These are phyloP conservation scores for Suillus subluteus DNA, from an alignment of 768 basidiomycete species.

Conservation along the genomic window DNA sequence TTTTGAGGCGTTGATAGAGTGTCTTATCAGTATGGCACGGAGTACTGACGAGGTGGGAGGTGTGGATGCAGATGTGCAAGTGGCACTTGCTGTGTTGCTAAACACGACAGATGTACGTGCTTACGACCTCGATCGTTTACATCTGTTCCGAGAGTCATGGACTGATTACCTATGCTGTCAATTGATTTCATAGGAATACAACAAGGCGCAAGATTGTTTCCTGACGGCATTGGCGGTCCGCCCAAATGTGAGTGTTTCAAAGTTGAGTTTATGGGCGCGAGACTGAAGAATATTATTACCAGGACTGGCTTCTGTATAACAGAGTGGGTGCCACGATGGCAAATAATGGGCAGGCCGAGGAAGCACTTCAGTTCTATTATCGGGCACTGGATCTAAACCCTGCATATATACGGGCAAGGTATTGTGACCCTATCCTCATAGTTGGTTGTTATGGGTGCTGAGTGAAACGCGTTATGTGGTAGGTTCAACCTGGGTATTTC, in stretches of 20 bases:
- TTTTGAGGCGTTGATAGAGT: conserved; percentile 64
- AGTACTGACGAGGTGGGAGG: conserved; percentile 50
- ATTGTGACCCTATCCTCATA: conserved; percentile 18
- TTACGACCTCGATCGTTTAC: conserved; percentile 1
- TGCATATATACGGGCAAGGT: conserved; percentile 88
- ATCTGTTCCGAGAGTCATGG: background rate
- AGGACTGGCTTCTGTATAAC: conserved; percentile 95
- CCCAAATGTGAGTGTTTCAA: conserved; percentile 67
- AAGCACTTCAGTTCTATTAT: conserved; percentile 88
- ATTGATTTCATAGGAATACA: conserved; percentile 66
- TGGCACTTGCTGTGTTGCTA: conserved; percentile 90
- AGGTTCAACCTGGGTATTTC: conserved; percentile 96
- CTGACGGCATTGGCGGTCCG: conserved; percentile 82
- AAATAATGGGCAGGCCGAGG: conserved; percentile 77
- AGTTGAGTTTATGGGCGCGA: background rate
- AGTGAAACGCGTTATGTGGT: conserved; percentile 6
- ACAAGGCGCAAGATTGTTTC: conserved; percentile 94
- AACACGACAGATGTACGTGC: conserved; percentile 83
- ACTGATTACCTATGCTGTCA: conserved; percentile 13
- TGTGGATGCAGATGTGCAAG: conserved; percentile 93
- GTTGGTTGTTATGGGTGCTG: background rate
- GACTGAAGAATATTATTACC: conserved; percentile 8
- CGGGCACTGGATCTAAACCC: conserved; percentile 88
- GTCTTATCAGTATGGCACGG: conserved; percentile 81
- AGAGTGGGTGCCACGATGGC: conserved; percentile 94